Conservation (phyloP, 805 yeast genomes). For the Yamadazyma tumulicola region DNA sequence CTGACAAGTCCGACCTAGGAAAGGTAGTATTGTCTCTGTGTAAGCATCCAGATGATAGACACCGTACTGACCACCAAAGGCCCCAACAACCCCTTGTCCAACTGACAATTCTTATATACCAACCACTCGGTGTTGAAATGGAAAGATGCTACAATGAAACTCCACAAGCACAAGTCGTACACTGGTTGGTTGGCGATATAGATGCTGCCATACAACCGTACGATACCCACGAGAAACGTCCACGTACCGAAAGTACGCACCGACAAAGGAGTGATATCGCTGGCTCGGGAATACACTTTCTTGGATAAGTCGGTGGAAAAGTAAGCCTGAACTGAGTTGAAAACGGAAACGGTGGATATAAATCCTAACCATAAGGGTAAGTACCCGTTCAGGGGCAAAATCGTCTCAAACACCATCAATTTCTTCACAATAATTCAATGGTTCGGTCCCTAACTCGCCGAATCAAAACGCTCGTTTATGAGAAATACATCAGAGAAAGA, state of each 20-base stretch:
- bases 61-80: constrained; percentile 79
- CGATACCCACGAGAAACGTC: constrained; percentile 84
- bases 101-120: constrained; percentile 69
- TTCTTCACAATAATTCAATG: background rate
- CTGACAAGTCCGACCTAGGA: too few relatives aligned
- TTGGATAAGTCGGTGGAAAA: constrained; percentile 69
- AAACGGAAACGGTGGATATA: constrained; percentile 83
- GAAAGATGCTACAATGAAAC: constrained; percentile 75
- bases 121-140: constrained; percentile 88
- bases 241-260: constrained; percentile 99
- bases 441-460: too few relatives aligned
- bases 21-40: constrained; percentile 60
- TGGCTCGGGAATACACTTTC: constrained; percentile 54
- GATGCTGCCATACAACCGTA: constrained; percentile 86
- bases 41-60: constrained; percentile 73
- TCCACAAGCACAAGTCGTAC: constrained; percentile 73
- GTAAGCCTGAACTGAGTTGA: constrained; percentile 88
- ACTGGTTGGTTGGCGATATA: constrained; percentile 64
- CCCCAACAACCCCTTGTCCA: constrained; percentile 86
- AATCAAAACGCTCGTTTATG: too few relatives aligned
- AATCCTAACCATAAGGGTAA: constrained; percentile 39
- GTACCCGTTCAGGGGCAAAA: too few relatives aligned
- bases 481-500: background rate
- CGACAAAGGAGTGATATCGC: constrained; percentile 51
- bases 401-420: too few relatives aligned